phyloP scores from a whole-genome alignment of 163 green algal species.

The Scenedesmus sp. region DNA sequence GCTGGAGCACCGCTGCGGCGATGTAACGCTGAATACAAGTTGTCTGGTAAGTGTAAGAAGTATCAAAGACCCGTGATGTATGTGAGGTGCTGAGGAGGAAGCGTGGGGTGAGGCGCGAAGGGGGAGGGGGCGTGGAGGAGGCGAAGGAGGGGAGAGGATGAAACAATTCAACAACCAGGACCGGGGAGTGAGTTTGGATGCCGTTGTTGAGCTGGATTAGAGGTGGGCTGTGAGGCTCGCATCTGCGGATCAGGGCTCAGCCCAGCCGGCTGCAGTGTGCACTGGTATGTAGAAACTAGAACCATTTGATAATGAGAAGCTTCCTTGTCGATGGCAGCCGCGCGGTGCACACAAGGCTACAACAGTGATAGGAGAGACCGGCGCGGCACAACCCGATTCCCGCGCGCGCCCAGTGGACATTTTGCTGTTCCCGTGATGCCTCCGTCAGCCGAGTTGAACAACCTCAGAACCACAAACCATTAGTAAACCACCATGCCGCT shows the following conservation, averaged over 20 bases:
- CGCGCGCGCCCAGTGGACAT: neutral
- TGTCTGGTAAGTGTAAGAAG: neutral
- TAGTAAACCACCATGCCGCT: neutral
- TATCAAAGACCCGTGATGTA: neutral
- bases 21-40: neutral
- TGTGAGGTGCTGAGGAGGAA: neutral
- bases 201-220: conserved; percentile 10
- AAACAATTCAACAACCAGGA: neutral
- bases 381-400: neutral
- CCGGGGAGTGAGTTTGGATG: neutral
- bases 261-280: neutral
- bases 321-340: neutral
- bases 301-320: neutral
- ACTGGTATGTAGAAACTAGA: neutral
- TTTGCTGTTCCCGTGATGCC: neutral
- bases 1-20: neutral
- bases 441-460: too few species aligned
- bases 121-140: neutral
- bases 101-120: neutral
- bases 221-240: neutral
- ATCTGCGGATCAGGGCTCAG: neutral
- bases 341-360: neutral
- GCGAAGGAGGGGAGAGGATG: neutral
- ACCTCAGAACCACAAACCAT: neutral
- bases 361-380: neutral